phyloP scores from a whole-genome alignment of 345 rosid genomes.

The Eucalyptus viminalis region DNA sequence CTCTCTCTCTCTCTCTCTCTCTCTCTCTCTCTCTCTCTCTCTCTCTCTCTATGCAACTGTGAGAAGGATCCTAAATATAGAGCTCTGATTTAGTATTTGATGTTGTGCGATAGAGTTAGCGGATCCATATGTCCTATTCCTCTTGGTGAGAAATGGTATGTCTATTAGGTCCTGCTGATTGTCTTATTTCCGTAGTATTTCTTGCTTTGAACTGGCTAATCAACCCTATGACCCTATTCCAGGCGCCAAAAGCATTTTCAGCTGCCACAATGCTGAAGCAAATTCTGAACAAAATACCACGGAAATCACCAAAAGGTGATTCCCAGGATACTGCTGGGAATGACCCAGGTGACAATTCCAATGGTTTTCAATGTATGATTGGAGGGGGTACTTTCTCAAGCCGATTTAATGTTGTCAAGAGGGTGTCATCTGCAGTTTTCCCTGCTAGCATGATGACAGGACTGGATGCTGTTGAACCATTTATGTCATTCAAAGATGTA shows the following conservation, averaged over 20 bases:
- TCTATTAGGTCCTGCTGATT: not conserved
- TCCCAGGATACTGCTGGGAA: constrained; percentile 21
- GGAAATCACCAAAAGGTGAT: constrained; percentile 43
- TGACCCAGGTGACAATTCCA: constrained; percentile 17
- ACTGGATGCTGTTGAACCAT: constrained; percentile 65
- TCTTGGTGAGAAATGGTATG: not conserved
- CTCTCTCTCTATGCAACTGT: not conserved
- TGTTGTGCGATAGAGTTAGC: not conserved
- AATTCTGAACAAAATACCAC: constrained; percentile 65
- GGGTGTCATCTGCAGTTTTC: constrained; percentile 77
- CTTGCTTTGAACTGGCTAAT: not conserved
- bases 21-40: not conserved
- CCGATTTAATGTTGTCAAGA: constrained; percentile 62
- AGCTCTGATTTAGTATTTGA: not conserved
- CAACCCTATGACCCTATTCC: not conserved
- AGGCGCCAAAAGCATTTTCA: constrained; percentile 1
- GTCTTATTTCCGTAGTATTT: not conserved
- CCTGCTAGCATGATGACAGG: constrained; percentile 69
- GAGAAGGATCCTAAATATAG: not conserved
- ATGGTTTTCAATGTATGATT: constrained; percentile 39
- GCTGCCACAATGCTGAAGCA: constrained; percentile 55
- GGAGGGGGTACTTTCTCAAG: constrained; percentile 47
- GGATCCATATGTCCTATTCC: not conserved
- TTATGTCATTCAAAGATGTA: constrained; percentile 61
- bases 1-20: not conserved